phyloP scores from a whole-genome alignment of 208 protist genomes.

The Crithidia thermophila region DNA sequence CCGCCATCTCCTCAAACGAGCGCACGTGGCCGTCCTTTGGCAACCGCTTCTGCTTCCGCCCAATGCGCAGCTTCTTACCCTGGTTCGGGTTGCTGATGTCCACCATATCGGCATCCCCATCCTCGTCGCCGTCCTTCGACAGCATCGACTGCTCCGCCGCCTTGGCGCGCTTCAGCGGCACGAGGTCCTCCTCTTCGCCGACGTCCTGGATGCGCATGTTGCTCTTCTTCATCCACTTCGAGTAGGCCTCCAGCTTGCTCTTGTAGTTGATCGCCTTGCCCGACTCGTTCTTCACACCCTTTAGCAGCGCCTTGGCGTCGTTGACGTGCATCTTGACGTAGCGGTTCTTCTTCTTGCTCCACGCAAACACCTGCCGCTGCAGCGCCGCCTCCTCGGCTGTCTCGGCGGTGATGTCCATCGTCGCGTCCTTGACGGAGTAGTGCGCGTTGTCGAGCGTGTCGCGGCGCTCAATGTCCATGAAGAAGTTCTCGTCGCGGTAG shows the following conservation, averaged over 20 bases:
- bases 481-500: constrained; percentile 84
- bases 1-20: constrained; percentile 86
- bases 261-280: constrained; percentile 94
- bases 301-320: constrained; percentile 88
- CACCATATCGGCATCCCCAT: constrained; percentile 61
- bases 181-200: constrained; percentile 91
- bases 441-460: constrained; percentile 79
- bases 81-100: constrained; percentile 92
- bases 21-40: constrained; percentile 89
- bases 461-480: constrained; percentile 65
- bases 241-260: constrained; percentile 87
- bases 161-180: constrained; percentile 68
- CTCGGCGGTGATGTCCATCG: constrained; percentile 88
- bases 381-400: constrained; percentile 80
- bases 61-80: constrained; percentile 91
- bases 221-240: constrained; percentile 90
- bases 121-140: constrained; percentile 27
- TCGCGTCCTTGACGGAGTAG: constrained; percentile 90
- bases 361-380: constrained; percentile 90
- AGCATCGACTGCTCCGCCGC: constrained; percentile 41
- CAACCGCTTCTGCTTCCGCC: constrained; percentile 80
- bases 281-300: constrained; percentile 91
- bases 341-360: constrained; percentile 94
- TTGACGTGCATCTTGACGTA: constrained; percentile 92
- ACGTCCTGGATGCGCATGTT: constrained; percentile 93